Evolutionary conservation across 371 early-diverging fungal genomes (phyloP).

Genomic region (Chytridium lagenaria): DNA sequence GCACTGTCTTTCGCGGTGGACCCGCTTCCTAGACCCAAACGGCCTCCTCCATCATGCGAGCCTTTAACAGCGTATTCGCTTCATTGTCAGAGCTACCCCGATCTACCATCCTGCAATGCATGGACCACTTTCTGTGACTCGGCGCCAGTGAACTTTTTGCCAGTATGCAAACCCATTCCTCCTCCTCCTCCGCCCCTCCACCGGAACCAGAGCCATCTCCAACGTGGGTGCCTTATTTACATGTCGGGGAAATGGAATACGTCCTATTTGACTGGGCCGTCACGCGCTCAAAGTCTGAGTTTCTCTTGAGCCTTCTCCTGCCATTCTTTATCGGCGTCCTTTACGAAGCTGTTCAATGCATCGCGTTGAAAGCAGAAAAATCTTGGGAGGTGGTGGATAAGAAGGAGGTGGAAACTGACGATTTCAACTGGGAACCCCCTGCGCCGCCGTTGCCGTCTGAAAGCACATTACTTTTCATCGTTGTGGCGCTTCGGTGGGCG

Average conservation of each 20-base stretch:
- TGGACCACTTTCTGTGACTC: neutral
- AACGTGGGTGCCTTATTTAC: constrained; percentile 20
- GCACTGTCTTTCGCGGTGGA: neutral
- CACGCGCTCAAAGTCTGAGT: neutral
- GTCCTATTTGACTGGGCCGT: constrained; percentile 32
- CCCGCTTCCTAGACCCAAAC: neutral
- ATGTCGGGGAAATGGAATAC: constrained; percentile 25
- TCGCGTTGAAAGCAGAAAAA: neutral
- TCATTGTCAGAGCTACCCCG: neutral
- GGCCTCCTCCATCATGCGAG: constrained; percentile 17
- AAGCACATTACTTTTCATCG: no score
- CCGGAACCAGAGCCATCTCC: neutral
- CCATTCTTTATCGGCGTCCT: constrained; percentile 17
- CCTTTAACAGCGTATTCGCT: neutral
- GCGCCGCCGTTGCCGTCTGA: neutral
- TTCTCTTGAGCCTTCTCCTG: neutral
- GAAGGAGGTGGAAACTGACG: constrained; percentile 1
- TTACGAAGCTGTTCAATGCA: constrained; percentile 6
- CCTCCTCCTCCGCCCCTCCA: constrained; percentile 22
- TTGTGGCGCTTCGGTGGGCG: no score
- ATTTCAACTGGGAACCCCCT: neutral
- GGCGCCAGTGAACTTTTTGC: neutral
- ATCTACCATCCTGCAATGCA: constrained; percentile 12
- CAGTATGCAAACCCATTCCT: constrained; percentile 12
- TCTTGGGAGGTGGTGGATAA: constrained; percentile 5